phyloP scores from a whole-genome alignment of 2,329 filamentous ascomycete genomes.

The Ceratocystis destructans region DNA sequence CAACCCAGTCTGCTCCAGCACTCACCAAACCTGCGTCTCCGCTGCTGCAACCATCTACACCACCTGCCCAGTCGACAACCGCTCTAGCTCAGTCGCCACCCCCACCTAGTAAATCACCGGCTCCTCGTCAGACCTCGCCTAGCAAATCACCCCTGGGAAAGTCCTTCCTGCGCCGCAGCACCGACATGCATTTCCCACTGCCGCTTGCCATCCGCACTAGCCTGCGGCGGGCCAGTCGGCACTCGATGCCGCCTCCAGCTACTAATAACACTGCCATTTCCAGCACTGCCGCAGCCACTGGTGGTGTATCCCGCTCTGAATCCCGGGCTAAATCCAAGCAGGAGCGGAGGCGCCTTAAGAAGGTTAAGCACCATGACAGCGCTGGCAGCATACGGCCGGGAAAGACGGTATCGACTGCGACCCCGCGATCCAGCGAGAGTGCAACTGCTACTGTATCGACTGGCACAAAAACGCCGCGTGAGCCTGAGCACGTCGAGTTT shows the following conservation, averaged over 20 bases:
- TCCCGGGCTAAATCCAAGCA: background rate
- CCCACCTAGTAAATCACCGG: background rate
- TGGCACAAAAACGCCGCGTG: background rate
- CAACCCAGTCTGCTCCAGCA: background rate
- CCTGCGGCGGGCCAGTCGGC: conserved; percentile 2
- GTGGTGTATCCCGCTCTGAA: background rate
- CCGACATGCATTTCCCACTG: conserved; percentile 15
- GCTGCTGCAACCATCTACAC: background rate
- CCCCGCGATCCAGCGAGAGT: background rate
- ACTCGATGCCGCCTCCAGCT: background rate
- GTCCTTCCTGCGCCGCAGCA: conserved; percentile 8
- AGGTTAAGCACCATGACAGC: background rate
- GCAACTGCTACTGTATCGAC: background rate
- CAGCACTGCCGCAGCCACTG: background rate
- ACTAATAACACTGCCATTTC: background rate
- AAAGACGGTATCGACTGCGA: background rate
- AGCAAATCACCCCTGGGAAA: background rate
- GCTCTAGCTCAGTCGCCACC: background rate
- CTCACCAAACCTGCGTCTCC: background rate
- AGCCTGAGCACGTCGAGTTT: background rate
- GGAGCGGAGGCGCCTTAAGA: background rate
- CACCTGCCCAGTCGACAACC: background rate
- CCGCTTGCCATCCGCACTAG: background rate
- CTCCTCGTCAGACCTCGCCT: background rate
- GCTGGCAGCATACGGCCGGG: background rate